Evolutionary conservation across 176 grass and related monocot genomes (phyloP), one percentile per base, ranked within the genome.

Genomic region (Metroxylon sagu): DNA sequence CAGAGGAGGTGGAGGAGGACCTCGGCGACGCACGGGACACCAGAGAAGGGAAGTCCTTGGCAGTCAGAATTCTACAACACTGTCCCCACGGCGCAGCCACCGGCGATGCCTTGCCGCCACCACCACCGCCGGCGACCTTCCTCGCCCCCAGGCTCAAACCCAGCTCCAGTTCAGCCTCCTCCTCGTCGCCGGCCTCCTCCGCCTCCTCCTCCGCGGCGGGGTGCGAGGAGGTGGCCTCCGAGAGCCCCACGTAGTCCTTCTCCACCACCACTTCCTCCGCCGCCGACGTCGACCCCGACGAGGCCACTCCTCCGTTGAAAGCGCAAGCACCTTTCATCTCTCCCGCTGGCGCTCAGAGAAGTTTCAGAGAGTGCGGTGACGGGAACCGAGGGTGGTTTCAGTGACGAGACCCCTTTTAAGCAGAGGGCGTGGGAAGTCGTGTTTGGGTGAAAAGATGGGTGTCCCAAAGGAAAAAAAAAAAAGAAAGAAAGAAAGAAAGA

Each of bases 91-190:
- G 71, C 58, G 80, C n/a, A 6, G 65, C 65, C 26, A 62, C 3
- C 39, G 27, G 26, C 48, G 16, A 8, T 0, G 6, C 48, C 48
- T 6, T 53, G 66, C 70, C 57, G 83, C 26, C 12, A 60, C 65
- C 26, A 58, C 3, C 39, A 18, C 21, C 29, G 14, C 16, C 2
- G 3, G 7, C 19, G 39, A 71, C 29, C 54, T 81, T 84, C 68
- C 62, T 88, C 57, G 77, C 79, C 18, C 81, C 80, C 8, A 94
- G 79, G 69, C 74, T 82, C 63, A 94, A 68, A 39, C 84, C 84
- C 19, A 88, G 74, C 81, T 85, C 89, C 50, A 88, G 78, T 64
- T 75, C 71, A 54, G 63, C 26, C n/a, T 53, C 57, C 14, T 77
- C 62, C 43, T 74, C 35, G 35, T 39, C 8, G 8, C 35, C 3